A percentile compares a stretch with the other conserved stretches of the same genome.
These are phyloP conservation scores for Backusella psychrophila DNA, from an alignment of 192 early-diverging fungal species.

Conservation along the genomic window DNA sequence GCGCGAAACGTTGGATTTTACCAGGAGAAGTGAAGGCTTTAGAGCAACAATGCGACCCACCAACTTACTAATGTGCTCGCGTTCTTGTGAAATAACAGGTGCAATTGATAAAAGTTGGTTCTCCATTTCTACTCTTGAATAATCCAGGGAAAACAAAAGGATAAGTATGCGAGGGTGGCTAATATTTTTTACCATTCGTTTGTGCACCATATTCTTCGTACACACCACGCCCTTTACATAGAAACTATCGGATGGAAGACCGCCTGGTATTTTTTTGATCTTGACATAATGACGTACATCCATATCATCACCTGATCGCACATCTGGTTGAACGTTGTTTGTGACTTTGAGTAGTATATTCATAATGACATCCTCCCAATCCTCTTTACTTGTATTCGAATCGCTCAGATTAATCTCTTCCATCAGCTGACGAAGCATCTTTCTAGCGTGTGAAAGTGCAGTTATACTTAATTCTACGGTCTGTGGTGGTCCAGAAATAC, in stretches of 20 bases:
- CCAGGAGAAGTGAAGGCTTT: constrained; percentile 76
- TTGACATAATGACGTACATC: constrained; percentile 91
- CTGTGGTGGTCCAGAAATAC: constrained; percentile 27
- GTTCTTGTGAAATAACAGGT: constrained; percentile 80
- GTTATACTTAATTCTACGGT: constrained; percentile 59
- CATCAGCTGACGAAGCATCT: constrained; percentile 70
- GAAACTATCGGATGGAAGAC: constrained; percentile 68
- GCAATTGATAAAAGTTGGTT: constrained; percentile 81
- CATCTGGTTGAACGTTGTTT: constrained; percentile 58
- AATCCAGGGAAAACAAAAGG: constrained; percentile 85
- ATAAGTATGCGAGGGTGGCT: constrained; percentile 79
- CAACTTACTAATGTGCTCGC: constrained; percentile 77
- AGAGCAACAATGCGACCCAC: constrained; percentile 76
- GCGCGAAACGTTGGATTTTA: constrained; percentile 81
- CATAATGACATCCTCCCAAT: constrained; percentile 74
- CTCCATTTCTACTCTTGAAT: constrained; percentile 61
- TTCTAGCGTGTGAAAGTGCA: constrained; percentile 66
- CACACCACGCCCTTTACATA: constrained; percentile 93
- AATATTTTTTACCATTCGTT: constrained; percentile 75
- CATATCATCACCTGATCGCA: constrained; percentile 77
- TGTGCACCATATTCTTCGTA: constrained; percentile 90
- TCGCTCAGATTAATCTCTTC: constrained; percentile 57
- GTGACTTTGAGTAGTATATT: constrained; percentile 67
- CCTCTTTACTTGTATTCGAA: constrained; percentile 19
- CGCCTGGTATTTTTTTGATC: constrained; percentile 94